Conservation (phyloP, 2,329 filamentous ascomycete genomes). For the Stemphylium lycopersici region DNA sequence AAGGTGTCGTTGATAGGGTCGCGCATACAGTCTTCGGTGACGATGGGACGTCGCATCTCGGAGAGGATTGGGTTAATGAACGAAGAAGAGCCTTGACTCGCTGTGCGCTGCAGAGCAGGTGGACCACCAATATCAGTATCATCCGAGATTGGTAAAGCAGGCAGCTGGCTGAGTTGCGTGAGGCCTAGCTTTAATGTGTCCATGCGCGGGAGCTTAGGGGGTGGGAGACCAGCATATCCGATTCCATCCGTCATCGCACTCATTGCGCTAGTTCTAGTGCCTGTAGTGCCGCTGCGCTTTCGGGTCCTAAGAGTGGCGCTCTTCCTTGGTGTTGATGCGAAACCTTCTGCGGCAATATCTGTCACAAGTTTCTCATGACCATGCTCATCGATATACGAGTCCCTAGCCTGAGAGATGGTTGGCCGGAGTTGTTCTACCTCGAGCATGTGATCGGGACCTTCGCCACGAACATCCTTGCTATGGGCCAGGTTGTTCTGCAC, state of each 20-base stretch:
- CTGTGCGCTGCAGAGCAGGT: slow-evolving; percentile 60
- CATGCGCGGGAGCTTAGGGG: slow-evolving; percentile 63
- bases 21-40: slow-evolving; percentile 91
- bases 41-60: slow-evolving; percentile 74
- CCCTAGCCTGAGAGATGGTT: slow-evolving; percentile 68
- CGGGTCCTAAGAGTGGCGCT: slow-evolving; percentile 47
- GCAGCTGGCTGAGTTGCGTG: slow-evolving; percentile 71
- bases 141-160: slow-evolving; percentile 71
- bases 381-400: slow-evolving; percentile 71
- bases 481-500: slow-evolving; percentile 68
- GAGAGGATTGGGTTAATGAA: slow-evolving; percentile 58
- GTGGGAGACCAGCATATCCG: slow-evolving; percentile 63
- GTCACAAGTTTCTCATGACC: slow-evolving; percentile 73
- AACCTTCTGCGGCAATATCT: slow-evolving; percentile 66
- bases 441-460: slow-evolving; percentile 75
- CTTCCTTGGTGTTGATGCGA: slow-evolving; percentile 52
- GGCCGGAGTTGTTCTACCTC: slow-evolving; percentile 57
- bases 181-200: slow-evolving; percentile 72
- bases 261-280: slow-evolving; percentile 37
- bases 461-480: slow-evolving; percentile 77
- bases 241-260: slow-evolving; percentile 47
- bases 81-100: slow-evolving; percentile 55
- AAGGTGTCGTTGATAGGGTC: slow-evolving; percentile 85
- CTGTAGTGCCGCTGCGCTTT: slow-evolving; percentile 41
- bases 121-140: slow-evolving; percentile 85